These are phyloP conservation scores for Blastobotrys illinoisensis DNA, from an alignment of 1,139 yeast species.

Conservation along the genomic window DNA sequence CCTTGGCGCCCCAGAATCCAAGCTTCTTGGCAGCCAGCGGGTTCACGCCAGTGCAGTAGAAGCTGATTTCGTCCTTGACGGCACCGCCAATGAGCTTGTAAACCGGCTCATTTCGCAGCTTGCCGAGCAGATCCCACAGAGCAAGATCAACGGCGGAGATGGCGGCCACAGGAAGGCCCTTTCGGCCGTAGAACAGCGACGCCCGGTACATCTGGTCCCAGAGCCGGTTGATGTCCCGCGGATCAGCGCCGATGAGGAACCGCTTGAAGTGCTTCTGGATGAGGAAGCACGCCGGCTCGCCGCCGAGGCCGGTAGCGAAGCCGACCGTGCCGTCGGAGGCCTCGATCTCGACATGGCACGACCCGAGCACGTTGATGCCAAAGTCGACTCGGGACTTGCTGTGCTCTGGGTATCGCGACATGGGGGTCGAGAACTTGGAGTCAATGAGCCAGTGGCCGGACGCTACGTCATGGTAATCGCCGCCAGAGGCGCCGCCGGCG, in stretches of 20 bases:
- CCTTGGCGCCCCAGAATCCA: constrained; percentile 21
- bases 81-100: constrained; percentile 49
- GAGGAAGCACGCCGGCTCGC: constrained; percentile 47
- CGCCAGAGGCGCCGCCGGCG: constrained; percentile 42
- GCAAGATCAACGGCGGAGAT: constrained; percentile 45
- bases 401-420: constrained; percentile 44
- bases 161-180: constrained; percentile 44
- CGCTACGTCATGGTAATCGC: constrained; percentile 46
- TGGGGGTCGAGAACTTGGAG: constrained; percentile 42
- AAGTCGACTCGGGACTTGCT: constrained; percentile 41
- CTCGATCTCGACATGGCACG: constrained; percentile 45
- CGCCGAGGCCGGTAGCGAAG: constrained; percentile 49
- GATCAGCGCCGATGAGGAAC: constrained; percentile 43
- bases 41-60: constrained; percentile 45
- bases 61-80: constrained; percentile 40
- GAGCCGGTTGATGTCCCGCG: constrained; percentile 40
- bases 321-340: constrained; percentile 46
- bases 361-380: constrained; percentile 49
- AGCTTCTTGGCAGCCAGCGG: constrained; percentile 34
- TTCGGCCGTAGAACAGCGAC: constrained; percentile 47
- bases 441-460: constrained; percentile 47
- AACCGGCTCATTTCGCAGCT: constrained; percentile 45
- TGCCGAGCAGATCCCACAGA: constrained; percentile 46
- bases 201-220: constrained; percentile 48
- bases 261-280: constrained; percentile 43